Evolutionary conservation across 495 filamentous ascomycete genomes (phyloP), one percentile per base, ranked within the genome.

Genomic region (Aspergillus saccharolyticus): DNA sequence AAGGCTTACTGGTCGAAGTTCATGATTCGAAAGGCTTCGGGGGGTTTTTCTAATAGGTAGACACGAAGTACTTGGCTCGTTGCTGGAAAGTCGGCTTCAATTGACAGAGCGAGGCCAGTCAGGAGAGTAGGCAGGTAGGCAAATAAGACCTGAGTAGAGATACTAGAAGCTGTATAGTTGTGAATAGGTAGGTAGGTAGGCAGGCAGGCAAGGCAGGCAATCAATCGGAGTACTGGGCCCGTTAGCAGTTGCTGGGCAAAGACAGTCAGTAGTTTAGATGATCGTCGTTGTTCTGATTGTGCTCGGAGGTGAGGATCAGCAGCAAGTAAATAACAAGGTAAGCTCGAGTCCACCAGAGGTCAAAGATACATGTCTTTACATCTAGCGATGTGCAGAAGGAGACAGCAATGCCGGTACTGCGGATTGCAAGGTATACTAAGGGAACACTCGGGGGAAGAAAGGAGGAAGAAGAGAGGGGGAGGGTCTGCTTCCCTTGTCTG

Each of bases 1-100:
- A 50, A 59, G 57, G 55, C 63, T 61, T 61, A 66, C 64, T 60
- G 59, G 58, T 66, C 59, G 57, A 64, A 59, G 52, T 62, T 67
- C 64, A 67, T 67, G 50, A 33, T 60, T 44, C 48, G 56, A 62
- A 15, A 51, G 39, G 45, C 33, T 52, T 28, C 42, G 42, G 44
- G 47, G 20, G 22, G n/a, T n/a, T 55, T 52, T 52, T 54, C 33
- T 59, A 18, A 42, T 51, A 50, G 47, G 47, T 28, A 50, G 47
- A 39, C 7, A 39, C 33, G 33, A 39, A 39, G 33, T 39, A 39
- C 6, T 12, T 2, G 12, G 7, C 33, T 12, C 7, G 33, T 39
- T 39, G 33, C 12, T 39, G 22, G 24, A 24, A n/a, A 28, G 22
- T 16, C 14, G 22, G 3, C 5, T 24, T n/a, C n/a, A 28, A 30